Evolutionary conservation across 805 yeast species (phyloP).

Genomic region (Monosporozyma yasuniensis): DNA sequence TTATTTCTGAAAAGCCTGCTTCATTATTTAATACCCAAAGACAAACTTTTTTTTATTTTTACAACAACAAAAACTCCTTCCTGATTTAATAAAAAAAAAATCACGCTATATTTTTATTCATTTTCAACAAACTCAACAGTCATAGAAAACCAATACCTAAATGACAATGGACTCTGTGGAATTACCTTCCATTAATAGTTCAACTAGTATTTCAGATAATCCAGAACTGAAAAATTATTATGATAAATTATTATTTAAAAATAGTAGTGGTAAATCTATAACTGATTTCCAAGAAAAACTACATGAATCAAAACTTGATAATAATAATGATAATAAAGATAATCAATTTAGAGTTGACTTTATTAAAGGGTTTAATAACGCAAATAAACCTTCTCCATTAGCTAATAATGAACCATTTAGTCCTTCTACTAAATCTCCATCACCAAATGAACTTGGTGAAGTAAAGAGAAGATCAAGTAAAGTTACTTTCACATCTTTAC

Average conservation of each 20-base stretch:
- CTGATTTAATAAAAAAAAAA: too few relatives aligned
- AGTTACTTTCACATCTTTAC: neutral
- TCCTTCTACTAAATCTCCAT: neutral
- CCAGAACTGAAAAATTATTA: slow-evolving; percentile 27
- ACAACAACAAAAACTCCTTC: too few relatives aligned
- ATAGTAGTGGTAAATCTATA: slow-evolving; percentile 27
- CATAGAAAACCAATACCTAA: too few relatives aligned
- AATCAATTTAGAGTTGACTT: slow-evolving; percentile 16
- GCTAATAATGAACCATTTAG: neutral
- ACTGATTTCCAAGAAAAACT: slow-evolving; percentile 23
- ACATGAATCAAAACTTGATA: neutral
- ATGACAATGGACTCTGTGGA: slow-evolving; percentile 10
- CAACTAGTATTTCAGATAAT: slow-evolving; percentile 29
- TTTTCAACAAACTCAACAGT: neutral
- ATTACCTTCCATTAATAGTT: slow-evolving; percentile 28
- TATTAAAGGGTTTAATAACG: slow-evolving; percentile 18
- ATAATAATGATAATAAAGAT: neutral
- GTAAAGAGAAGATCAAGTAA: neutral
- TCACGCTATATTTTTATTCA: neutral
- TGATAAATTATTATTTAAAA: slow-evolving; percentile 27
- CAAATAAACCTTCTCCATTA: slow-evolving; percentile 1
- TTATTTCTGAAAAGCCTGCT: too few relatives aligned
- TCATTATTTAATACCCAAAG: too few relatives aligned
- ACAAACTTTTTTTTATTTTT: too few relatives aligned
- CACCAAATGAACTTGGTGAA: neutral